Percentiles rank a stretch among this genome's conserved stretches.
Conservation (phyloP, 2,329 filamentous ascomycete genomes). For the Stagonosporopsis chrysanthemi region DNA sequence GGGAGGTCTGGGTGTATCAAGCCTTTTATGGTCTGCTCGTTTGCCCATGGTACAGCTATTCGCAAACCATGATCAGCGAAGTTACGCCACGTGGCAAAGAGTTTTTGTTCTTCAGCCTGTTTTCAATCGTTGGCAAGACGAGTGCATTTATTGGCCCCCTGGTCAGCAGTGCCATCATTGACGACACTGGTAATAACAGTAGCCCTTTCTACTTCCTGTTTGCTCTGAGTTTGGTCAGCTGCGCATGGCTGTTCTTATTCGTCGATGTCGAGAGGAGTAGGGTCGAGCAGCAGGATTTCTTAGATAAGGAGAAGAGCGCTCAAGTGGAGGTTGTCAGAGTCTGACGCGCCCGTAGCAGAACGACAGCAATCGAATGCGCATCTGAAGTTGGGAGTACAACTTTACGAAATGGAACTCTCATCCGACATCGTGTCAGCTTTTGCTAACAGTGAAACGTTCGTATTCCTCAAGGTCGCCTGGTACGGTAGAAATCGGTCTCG, state of each 20-base stretch:
- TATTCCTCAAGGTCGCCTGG: too few relatives aligned
- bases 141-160: slow-evolving; percentile 73
- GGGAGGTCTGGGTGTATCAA: slow-evolving; percentile 61
- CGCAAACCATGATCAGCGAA: slow-evolving; percentile 74
- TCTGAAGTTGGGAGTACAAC: background rate
- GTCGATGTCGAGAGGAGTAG: slow-evolving; percentile 35
- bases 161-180: slow-evolving; percentile 74
- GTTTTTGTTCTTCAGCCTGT: slow-evolving; percentile 74
- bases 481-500: too few relatives aligned
- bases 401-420: background rate
- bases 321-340: slow-evolving; percentile 5
- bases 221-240: slow-evolving; percentile 33
- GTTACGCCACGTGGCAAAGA: slow-evolving; percentile 73
- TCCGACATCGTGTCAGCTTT: background rate
- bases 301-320: slow-evolving; percentile 32
- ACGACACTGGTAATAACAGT: slow-evolving; percentile 65
- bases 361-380: background rate
- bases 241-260: slow-evolving; percentile 33
- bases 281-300: slow-evolving; percentile 33
- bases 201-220: slow-evolving; percentile 71
- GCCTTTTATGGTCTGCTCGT: slow-evolving; percentile 71
- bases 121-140: slow-evolving; percentile 73
- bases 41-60: slow-evolving; percentile 75
- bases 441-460: background rate
- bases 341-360: background rate